A percentile compares a stretch with the other conserved stretches of the same genome.
Conservation (phyloP, 1,139 yeast genomes). For the Tardiomyces depauwii region DNA sequence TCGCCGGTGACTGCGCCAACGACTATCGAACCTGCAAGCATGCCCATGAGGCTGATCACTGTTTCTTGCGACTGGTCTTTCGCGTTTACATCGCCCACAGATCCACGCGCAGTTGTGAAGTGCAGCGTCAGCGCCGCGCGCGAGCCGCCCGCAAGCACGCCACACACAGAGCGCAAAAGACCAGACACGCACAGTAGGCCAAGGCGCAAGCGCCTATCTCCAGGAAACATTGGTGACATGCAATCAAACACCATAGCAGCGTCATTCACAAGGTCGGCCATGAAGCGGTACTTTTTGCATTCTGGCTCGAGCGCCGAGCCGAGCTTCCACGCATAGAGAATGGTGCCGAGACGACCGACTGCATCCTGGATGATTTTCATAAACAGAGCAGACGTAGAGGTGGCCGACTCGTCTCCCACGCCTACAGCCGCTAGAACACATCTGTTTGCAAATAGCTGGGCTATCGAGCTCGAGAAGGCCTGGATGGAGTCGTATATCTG, state of each 20-base stretch:
- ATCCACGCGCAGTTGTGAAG: slow-evolving; percentile 25
- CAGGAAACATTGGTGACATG: slow-evolving; percentile 24
- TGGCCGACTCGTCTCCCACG: slow-evolving; percentile 29
- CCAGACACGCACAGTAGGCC: slow-evolving; percentile 26
- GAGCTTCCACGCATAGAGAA: slow-evolving; percentile 27
- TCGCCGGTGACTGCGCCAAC: slow-evolving; percentile 24
- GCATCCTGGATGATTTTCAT: slow-evolving; percentile 29
- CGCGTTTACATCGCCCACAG: slow-evolving; percentile 29
- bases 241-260: slow-evolving; percentile 27
- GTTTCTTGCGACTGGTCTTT: slow-evolving; percentile 31
- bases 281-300: slow-evolving; percentile 27
- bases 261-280: slow-evolving; percentile 29
- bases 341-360: slow-evolving; percentile 29
- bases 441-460: slow-evolving; percentile 27
- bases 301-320: slow-evolving; percentile 29
- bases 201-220: slow-evolving; percentile 14
- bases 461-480: slow-evolving; percentile 28
- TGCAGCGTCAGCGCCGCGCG: slow-evolving; percentile 30
- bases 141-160: slow-evolving; percentile 30
- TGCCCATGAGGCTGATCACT: slow-evolving; percentile 27
- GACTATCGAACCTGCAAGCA: slow-evolving; percentile 26
- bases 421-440: slow-evolving; percentile 28
- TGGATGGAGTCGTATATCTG: slow-evolving; percentile 29
- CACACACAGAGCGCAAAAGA: slow-evolving; percentile 25
- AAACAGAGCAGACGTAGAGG: slow-evolving; percentile 28